phyloP scores from a whole-genome alignment of 2,329 filamentous ascomycete genomes.

The Fusarium staphyleae region DNA sequence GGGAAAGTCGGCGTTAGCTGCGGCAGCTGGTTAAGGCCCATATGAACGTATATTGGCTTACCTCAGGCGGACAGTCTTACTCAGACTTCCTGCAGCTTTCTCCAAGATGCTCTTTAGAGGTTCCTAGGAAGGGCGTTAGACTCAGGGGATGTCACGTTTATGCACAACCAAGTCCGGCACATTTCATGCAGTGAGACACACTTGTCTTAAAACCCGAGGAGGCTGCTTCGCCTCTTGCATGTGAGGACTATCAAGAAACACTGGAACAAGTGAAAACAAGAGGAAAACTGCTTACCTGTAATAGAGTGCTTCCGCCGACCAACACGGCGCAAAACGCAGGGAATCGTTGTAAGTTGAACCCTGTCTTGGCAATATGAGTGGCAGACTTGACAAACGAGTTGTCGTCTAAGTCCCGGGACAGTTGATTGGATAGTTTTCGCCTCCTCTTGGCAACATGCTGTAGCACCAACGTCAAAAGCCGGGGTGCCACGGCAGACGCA shows the following conservation, averaged over 20 bases:
- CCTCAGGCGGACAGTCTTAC: conserved; percentile 40
- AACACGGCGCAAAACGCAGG: conserved; percentile 68
- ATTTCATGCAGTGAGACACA: no score
- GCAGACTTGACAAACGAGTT: conserved; percentile 45
- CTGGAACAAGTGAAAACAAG: background rate
- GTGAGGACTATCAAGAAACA: background rate
- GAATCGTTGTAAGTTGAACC: conserved; percentile 63
- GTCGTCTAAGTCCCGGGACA: conserved; percentile 40
- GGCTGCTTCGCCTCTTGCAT: background rate
- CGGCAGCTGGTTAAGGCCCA: background rate
- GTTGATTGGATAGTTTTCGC: conserved; percentile 35
- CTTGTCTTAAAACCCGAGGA: no score
- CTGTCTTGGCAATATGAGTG: conserved; percentile 55
- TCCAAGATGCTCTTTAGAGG: conserved; percentile 43
- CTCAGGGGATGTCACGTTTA: conserved; percentile 4
- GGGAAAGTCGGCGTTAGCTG: conserved; percentile 18
- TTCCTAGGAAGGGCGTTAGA: conserved; percentile 38
- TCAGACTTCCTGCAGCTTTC: conserved; percentile 36
- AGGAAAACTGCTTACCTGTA: conserved; percentile 56
- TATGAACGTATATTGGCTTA: conserved; percentile 12
- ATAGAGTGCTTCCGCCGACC: conserved; percentile 65
- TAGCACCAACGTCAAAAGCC: conserved; percentile 62
- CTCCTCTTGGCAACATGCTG: conserved; percentile 55
- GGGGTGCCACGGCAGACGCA: conserved; percentile 63
- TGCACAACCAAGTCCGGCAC: background rate